These are phyloP conservation scores for Penicillium sp. DNA, from an alignment of 2,329 filamentous ascomycete species.

Conservation along the genomic window DNA sequence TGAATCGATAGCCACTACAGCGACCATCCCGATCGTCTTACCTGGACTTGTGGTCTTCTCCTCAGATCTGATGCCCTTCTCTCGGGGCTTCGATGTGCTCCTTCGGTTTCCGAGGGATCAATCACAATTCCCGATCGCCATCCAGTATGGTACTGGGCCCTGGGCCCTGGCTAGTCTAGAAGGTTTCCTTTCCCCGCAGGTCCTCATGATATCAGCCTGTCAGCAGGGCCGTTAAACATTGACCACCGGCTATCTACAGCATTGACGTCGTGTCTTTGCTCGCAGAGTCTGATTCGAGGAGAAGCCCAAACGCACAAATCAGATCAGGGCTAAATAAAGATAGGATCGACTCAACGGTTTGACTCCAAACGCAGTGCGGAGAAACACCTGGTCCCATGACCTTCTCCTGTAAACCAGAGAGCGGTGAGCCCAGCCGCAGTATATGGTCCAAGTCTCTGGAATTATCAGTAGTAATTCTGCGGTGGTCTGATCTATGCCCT, in stretches of 20 bases:
- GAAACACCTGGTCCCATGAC: not conserved
- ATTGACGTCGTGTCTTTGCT: not conserved
- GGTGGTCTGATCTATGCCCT: not conserved
- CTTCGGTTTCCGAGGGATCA: not conserved
- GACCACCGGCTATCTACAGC: not conserved
- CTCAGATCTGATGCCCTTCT: not conserved
- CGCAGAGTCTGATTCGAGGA: not conserved
- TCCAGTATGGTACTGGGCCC: not conserved
- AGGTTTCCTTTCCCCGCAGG: not conserved
- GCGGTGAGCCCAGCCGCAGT: not conserved
- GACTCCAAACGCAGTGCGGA: not conserved
- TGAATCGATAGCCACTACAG: not conserved
- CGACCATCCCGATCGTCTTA: not conserved
- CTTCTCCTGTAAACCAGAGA: not conserved
- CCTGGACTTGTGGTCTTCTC: too few species aligned
- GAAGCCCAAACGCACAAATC: not conserved
- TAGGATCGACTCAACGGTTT: not conserved
- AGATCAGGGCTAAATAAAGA: not conserved
- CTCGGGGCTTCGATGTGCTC: not conserved
- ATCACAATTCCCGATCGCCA: not conserved
- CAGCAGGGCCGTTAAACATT: not conserved
- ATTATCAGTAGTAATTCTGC: not conserved
- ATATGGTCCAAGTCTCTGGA: not conserved
- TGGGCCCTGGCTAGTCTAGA: not conserved
- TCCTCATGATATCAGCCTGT: not conserved